Conservation (phyloP, 371 early-diverging fungal genomes). For the Chytridium lagenaria region DNA sequence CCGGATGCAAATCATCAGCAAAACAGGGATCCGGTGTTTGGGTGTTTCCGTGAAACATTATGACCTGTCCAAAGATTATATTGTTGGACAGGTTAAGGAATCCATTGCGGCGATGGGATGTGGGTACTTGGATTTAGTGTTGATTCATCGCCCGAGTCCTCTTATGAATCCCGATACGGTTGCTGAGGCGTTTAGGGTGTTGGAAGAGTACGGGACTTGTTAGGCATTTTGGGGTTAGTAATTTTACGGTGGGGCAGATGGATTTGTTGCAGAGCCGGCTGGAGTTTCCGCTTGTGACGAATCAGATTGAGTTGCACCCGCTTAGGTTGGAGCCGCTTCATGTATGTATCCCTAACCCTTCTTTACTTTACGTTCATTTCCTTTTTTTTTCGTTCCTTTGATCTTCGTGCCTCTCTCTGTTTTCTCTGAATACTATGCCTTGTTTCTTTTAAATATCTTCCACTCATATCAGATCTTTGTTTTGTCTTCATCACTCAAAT, state of each 20-base stretch:
- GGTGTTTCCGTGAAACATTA: constrained; percentile 47
- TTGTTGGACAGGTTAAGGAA: constrained; percentile 27
- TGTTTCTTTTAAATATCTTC: not conserved
- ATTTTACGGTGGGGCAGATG: constrained; percentile 39
- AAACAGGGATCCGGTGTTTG: constrained; percentile 33
- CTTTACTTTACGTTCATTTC: not conserved
- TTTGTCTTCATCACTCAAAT: constrained; percentile 18
- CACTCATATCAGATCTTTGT: too few species aligned
- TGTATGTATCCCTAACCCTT: constrained; percentile 11
- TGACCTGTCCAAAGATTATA: constrained; percentile 44
- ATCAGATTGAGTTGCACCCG: constrained; percentile 42
- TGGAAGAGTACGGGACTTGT: constrained; percentile 35
- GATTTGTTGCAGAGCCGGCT: constrained; percentile 39
- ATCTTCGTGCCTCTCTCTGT: not conserved
- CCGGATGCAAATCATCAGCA: constrained; percentile 44
- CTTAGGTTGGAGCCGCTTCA: constrained; percentile 23
- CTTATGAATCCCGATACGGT: constrained; percentile 54
- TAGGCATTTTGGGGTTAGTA: constrained; percentile 43
- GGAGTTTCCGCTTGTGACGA: constrained; percentile 39
- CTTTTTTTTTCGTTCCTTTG: constrained; percentile 3
- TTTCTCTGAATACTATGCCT: not conserved
- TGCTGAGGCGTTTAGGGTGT: constrained; percentile 27
- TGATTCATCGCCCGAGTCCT: constrained; percentile 50
- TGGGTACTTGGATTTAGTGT: constrained; percentile 43
- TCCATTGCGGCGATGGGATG: not conserved